Conservation (phyloP, 225 moss, liverwort and hornwort genomes). For the Anthoceros angustus region DNA sequence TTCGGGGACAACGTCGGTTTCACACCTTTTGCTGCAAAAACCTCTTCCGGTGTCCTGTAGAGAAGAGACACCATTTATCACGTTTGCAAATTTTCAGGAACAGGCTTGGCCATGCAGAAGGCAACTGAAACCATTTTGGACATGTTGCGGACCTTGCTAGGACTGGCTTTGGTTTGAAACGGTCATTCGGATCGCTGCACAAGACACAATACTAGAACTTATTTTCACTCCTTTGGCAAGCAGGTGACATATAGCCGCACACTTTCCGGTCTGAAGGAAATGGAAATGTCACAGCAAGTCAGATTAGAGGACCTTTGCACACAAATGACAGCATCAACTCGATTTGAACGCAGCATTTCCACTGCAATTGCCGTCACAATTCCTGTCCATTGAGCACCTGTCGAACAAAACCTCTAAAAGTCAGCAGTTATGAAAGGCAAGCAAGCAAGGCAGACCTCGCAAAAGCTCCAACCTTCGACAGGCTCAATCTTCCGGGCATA, state of each 20-base stretch:
- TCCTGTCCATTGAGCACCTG: constrained; percentile 99
- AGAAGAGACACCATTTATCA: not conserved
- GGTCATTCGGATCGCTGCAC: constrained; percentile 78
- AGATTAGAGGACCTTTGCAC: constrained; percentile 62
- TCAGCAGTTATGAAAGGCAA: not conserved
- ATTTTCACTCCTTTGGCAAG: not conserved
- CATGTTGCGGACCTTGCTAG: constrained; percentile 54
- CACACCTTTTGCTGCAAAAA: constrained; percentile 87
- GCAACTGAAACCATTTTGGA: no score
- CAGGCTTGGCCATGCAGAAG: not conserved
- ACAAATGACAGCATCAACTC: constrained; percentile 88
- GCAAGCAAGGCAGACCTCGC: not conserved
- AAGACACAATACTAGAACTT: not conserved
- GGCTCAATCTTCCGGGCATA: constrained; percentile 87
- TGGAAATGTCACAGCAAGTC: constrained; percentile 1
- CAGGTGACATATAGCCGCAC: not conserved
- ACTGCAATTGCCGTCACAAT: constrained; percentile 94
- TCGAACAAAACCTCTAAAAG: constrained; percentile 6
- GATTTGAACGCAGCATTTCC: constrained; percentile 77
- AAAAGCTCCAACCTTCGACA: constrained; percentile 38
- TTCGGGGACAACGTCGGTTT: constrained; percentile 97
- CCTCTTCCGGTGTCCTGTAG: constrained; percentile 78
- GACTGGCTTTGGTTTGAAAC: constrained; percentile 82
- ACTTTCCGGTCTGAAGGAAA: not conserved
- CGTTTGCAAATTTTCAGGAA: not conserved